Evolutionary conservation across 805 yeast species (phyloP).

Genomic region (Nakazawaea molendinolei): DNA sequence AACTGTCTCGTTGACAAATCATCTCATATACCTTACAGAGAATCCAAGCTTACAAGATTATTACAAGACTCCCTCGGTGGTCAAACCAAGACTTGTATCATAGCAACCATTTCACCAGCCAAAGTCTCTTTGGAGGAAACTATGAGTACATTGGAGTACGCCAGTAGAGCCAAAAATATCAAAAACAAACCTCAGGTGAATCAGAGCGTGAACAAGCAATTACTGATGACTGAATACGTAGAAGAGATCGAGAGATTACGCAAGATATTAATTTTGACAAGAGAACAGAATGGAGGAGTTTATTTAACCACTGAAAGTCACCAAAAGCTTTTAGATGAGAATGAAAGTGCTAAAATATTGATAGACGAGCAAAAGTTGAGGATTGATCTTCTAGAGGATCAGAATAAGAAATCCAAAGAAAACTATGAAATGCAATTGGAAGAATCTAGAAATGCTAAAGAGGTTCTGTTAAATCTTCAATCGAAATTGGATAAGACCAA

Average conservation of each 20-base stretch:
- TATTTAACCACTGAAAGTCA: constrained; percentile 50
- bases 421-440: constrained; percentile 26
- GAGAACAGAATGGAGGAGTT: constrained; percentile 56
- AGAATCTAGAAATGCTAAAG: constrained; percentile 2
- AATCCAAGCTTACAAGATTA: constrained; percentile 72
- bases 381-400: constrained; percentile 41
- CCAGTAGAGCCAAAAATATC: constrained; percentile 78
- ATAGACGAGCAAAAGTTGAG: constrained; percentile 44
- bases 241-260: constrained; percentile 49
- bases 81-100: constrained; percentile 75
- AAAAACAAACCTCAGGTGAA: constrained; percentile 66
- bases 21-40: constrained; percentile 77
- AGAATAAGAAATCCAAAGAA: constrained; percentile 32
- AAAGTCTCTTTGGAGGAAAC: constrained; percentile 74
- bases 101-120: constrained; percentile 86
- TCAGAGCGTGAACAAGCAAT: constrained; percentile 51
- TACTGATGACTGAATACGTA: constrained; percentile 45
- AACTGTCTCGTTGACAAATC: constrained; percentile 56
- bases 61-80: constrained; percentile 87
- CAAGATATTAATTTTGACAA: constrained; percentile 55
- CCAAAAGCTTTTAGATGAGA: constrained; percentile 31
- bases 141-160: constrained; percentile 78
- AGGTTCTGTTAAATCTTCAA: neutral
- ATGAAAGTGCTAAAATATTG: constrained; percentile 41
- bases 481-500: constrained; percentile 6